Base-by-base conservation (phyloP, 164 flowering plant species). In the Buxus sempervirens region DNA sequence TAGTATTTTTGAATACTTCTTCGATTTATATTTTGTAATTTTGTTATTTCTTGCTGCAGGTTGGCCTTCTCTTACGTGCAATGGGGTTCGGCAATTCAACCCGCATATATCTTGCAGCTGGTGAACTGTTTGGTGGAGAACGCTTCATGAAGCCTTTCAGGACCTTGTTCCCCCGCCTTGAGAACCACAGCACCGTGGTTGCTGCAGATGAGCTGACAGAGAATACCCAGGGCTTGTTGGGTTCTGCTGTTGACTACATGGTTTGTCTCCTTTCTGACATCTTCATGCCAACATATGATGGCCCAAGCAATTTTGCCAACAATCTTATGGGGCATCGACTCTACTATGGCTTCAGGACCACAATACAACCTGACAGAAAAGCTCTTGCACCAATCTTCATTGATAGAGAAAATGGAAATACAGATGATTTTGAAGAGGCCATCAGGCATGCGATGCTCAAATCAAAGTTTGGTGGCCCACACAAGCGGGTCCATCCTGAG, bases 231-330 rank as follows among this genome's bases (percentile, higher is more conserved):
- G 98, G 99, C 54, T 72, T 92, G 73, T 55, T 86, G 69, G 99
- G 97, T 4, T 91, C 99, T 45, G 99, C 99, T 66, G 98, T 95
- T 45, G 99, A 95, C 78, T 95, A 93, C 83, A 95, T 90, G 99
- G 99, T 95, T 60, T 95, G 99, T 72, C 97, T 95, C 24, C 90
- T 95, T 10, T 82, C 99, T 1, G 96, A 95, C 78, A 88, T 95
- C 62, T 95, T 95, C 75, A 85, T 95, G 96, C 97, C 99, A 36
- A 95, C 99, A 38, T 95, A 95, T 76, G 99, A 95, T 76, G 99
- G 99, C 58, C 99, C 99, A 19, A 95, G 99, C 87, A 92, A 95
- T 81, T 95, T 95, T 62, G 99, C 99, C 65, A 94, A 95, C 82
- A 95, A 95, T 75, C 90, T 95, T 69, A 81, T 95, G 66, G 99